These are phyloP conservation scores for Taphrina confusa DNA, from an alignment of 1,139 yeast species.

Conservation along the genomic window DNA sequence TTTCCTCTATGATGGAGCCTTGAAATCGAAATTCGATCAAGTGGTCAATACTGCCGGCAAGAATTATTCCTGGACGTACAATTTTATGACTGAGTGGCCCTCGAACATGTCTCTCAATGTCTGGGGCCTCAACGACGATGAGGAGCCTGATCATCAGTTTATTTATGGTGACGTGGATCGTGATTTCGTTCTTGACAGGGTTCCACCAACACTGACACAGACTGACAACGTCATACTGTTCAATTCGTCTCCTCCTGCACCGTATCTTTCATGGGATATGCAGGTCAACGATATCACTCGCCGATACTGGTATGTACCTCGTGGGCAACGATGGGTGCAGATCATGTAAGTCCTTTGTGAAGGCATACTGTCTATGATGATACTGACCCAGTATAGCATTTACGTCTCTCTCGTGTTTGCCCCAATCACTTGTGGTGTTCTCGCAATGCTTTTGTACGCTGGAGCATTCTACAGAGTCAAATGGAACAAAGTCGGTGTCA, in stretches of 20 bases:
- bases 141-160: conserved; percentile 31
- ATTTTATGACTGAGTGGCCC: conserved; percentile 31
- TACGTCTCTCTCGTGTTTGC: conserved; percentile 10
- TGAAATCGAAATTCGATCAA: conserved; percentile 9
- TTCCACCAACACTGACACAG: conserved; percentile 32
- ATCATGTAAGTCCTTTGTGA: conserved; percentile 18
- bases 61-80: conserved; percentile 22
- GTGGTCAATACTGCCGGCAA: conserved; percentile 5
- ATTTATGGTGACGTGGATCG: conserved; percentile 35
- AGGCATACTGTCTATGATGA: background rate
- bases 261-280: conserved; percentile 34
- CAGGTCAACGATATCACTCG: conserved; percentile 32
- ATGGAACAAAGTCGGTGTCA: conserved; percentile 25
- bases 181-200: conserved; percentile 33
- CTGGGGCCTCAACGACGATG: conserved; percentile 36
- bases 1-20: conserved; percentile 28
- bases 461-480: conserved; percentile 30
- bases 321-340: conserved; percentile 35
- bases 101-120: conserved; percentile 25
- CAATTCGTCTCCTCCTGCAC: conserved; percentile 27
- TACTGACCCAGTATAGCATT: background rate
- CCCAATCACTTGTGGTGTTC: conserved; percentile 18
- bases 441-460: conserved; percentile 24
- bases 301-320: conserved; percentile 22
- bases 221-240: conserved; percentile 25